These are phyloP conservation scores for Ceratocystis variospora DNA, from an alignment of 2,329 filamentous ascomycete genomes.

Conservation along the genomic window DNA sequence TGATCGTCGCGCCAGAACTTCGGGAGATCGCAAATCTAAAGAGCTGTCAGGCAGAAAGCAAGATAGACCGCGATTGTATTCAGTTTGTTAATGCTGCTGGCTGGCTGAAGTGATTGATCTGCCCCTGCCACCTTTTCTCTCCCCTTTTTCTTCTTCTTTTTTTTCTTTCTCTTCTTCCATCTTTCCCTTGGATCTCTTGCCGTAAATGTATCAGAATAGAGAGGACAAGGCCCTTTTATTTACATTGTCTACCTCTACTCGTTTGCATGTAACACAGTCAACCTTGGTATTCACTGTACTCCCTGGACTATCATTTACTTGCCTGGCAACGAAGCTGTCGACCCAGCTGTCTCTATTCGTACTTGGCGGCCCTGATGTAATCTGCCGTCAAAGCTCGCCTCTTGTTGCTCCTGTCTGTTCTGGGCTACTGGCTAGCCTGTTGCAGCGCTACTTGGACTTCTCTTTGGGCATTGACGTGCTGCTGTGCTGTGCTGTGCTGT, in stretches of 20 bases:
- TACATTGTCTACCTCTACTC: not conserved
- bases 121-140: not conserved
- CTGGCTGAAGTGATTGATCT: not conserved
- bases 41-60: not conserved
- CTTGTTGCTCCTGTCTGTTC: not conserved
- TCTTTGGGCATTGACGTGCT: not conserved
- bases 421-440: not conserved
- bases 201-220: not conserved
- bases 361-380: not conserved
- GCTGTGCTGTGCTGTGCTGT: too few relatives aligned
- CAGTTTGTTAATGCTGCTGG: not conserved
- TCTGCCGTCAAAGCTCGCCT: not conserved
- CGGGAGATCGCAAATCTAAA: slow-evolving; percentile 1
- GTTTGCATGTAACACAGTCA: not conserved
- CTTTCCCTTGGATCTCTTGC: not conserved
- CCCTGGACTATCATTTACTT: not conserved
- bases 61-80: not conserved
- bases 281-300: too few relatives aligned
- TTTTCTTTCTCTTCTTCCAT: not conserved
- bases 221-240: not conserved
- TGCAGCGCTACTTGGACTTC: not conserved
- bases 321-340: not conserved
- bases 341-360: not conserved
- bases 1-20: not conserved
- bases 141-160: not conserved